A percentile compares a stretch with the other conserved stretches of the same genome.
Evolutionary conservation across 257 asterid species (phyloP).

Genomic region (Knoxia roxburghii): DNA sequence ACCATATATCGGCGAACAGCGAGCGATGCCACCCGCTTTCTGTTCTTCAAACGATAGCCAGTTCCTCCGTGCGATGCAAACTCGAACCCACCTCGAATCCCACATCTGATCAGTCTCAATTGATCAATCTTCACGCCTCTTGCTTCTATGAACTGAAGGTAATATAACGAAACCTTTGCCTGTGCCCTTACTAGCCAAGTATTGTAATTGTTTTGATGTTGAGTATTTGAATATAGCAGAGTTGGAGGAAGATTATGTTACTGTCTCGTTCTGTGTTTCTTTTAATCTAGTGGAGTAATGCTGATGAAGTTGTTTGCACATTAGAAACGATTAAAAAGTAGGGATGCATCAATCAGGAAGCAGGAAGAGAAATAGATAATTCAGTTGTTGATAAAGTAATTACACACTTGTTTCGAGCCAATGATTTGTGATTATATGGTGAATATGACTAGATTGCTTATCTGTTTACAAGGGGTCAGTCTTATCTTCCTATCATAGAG

Average conservation of each 20-base stretch:
- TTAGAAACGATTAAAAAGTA: too few species aligned
- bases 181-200: background rate
- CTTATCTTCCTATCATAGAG: background rate
- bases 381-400: background rate
- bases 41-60: slow-evolving; percentile 70
- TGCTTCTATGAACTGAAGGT: slow-evolving; percentile 92
- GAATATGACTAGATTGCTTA: background rate
- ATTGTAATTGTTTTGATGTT: background rate
- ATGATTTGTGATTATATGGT: background rate
- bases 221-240: background rate
- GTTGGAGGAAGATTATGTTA: background rate
- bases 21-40: slow-evolving; percentile 85
- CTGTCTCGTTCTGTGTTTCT: background rate
- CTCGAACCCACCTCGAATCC: slow-evolving; percentile 64
- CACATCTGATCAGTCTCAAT: slow-evolving; percentile 42
- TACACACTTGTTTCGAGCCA: background rate
- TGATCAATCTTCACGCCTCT: slow-evolving; percentile 75
- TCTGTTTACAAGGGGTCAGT: too few species aligned
- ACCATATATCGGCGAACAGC: slow-evolving; percentile 51
- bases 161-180: background rate
- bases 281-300: background rate
- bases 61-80: slow-evolving; percentile 65
- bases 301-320: background rate
- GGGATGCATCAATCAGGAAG: background rate
- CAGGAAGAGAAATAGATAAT: background rate